These are phyloP conservation scores for Colletotrichum sp. DNA, from an alignment of 2,329 filamentous ascomycete species.

Conservation along the genomic window DNA sequence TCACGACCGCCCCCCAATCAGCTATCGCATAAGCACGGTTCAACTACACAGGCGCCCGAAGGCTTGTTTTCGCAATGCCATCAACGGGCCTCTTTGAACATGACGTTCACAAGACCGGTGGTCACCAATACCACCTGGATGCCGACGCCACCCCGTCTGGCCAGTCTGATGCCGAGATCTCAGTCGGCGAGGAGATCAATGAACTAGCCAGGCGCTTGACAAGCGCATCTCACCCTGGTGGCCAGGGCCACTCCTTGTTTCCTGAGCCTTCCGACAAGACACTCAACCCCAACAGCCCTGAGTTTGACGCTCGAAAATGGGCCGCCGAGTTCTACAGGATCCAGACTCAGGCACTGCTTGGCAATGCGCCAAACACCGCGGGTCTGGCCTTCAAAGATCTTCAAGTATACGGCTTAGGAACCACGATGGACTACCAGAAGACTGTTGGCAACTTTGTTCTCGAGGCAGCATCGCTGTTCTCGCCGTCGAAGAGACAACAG, in stretches of 20 bases:
- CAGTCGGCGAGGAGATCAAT: slow-evolving; percentile 22
- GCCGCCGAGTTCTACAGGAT: slow-evolving; percentile 41
- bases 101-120: neutral
- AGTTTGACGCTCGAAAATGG: slow-evolving; percentile 49
- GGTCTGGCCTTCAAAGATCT: slow-evolving; percentile 44
- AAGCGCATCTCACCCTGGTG: slow-evolving; percentile 23
- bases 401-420: slow-evolving; percentile 45
- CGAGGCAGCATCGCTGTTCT: slow-evolving; percentile 27
- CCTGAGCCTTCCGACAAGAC: slow-evolving; percentile 26
- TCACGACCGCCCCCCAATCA: neutral
- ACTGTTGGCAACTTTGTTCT: slow-evolving; percentile 43
- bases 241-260: slow-evolving; percentile 25
- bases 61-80: neutral
- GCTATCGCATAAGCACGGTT: neutral
- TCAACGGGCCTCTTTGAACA: neutral
- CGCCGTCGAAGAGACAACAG: slow-evolving; percentile 26
- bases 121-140: neutral
- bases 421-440: slow-evolving; percentile 46
- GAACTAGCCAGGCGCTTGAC: slow-evolving; percentile 33
- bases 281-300: slow-evolving; percentile 42
- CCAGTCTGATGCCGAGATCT: neutral
- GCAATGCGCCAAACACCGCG: slow-evolving; percentile 31
- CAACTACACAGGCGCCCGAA: neutral
- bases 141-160: neutral
- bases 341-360: slow-evolving; percentile 25